phyloP scores from a whole-genome alignment of 345 rosid species.

The Reutealis trisperma region DNA sequence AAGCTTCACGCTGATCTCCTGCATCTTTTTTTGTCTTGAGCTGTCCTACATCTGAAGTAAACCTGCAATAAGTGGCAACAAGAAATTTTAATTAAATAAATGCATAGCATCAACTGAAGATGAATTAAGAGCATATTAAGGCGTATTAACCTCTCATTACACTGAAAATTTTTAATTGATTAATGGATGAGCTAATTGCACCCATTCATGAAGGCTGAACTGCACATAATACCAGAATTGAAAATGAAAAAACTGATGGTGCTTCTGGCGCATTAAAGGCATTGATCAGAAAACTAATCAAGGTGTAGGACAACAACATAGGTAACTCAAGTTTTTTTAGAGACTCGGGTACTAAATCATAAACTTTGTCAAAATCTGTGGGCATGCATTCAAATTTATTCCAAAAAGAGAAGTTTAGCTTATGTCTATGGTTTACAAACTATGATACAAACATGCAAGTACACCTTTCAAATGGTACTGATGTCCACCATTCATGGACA shows the following conservation, averaged over 20 bases:
- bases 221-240: not conserved
- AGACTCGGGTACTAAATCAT: no score
- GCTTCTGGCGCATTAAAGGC: not conserved
- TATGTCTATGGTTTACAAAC: no score
- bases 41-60: conserved; percentile 59
- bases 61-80: conserved; percentile 44
- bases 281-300: not conserved
- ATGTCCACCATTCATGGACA: no score
- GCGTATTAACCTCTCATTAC: not conserved
- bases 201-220: not conserved
- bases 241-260: not conserved
- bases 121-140: not conserved
- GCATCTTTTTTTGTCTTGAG: conserved; percentile 54
- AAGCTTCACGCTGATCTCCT: conserved; percentile 87
- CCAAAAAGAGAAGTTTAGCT: no score
- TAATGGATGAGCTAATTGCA: not conserved
- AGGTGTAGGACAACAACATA: no score
- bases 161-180: not conserved
- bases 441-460: no score
- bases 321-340: no score
- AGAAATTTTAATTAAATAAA: conserved; percentile 7
- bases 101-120: not conserved
- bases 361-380: no score
- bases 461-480: no score
- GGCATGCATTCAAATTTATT: no score